Evolutionary conservation across 2,329 filamentous ascomycete species (phyloP), one percentile per base, ranked within the genome.

Genomic region (Bipolaris bicolor): DNA sequence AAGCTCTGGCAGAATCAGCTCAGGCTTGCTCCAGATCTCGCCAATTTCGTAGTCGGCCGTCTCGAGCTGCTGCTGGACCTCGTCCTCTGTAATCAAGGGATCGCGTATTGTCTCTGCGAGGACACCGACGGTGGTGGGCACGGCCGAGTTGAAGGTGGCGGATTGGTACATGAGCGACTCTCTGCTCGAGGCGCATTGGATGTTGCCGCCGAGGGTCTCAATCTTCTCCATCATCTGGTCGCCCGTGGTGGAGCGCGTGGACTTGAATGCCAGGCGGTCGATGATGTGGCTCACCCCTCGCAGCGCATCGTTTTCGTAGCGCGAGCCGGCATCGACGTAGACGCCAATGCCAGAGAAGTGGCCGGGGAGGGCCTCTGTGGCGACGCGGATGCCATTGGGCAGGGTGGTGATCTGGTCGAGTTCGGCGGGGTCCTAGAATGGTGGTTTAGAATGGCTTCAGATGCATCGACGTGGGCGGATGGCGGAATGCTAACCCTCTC

Each of bases 91-190:
- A 65, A 98, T 89, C 53, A 84, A 77, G 5, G 95, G 92, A 65
- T 96, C 86, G 57, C 92, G 89, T 61, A 99, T 96, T 31, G 95
- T 98, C 77, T 99, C 95, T 57, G 95, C 94, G 39, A 99, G 85
- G 16, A 99, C 80, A 29, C 84, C 91, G 22, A 96, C 86, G 11
- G 94, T 92, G 7, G 87, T 87, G 6, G 91, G 88, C 7, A 99
- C 92, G 16, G 92, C 89, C 24, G 89, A 89, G 81, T 99, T 99
- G 85, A 99, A 99, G 29, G 93, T 97, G 24, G 95, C 95, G 1
- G 92, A 91, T 78, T 99, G 95, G 81, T 99, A 99, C 95, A 99
- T 99, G 79, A 99, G 86, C 55, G 92, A 92, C 79, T 99, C 95
- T 64, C 95, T 85, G 1, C 92, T 96, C 1, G 93, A 97, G 10